phyloP scores from a whole-genome alignment of 257 asterid genomes.

The Avicennia marina region DNA sequence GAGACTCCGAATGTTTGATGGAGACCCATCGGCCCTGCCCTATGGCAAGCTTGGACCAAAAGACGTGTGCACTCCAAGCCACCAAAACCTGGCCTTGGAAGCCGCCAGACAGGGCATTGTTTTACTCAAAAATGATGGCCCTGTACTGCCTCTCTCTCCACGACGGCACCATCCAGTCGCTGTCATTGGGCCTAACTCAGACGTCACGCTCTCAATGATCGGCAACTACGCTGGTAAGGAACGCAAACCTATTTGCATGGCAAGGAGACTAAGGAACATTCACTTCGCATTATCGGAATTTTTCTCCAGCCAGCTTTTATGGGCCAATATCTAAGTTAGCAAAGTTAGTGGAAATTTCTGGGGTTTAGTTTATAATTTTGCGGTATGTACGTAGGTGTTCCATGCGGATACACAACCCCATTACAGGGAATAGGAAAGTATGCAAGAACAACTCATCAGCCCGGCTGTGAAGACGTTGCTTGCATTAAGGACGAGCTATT shows the following conservation, averaged over 20 bases:
- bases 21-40: conserved; percentile 39
- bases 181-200: conserved; percentile 21
- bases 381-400: no score
- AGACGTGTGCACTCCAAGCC: conserved; percentile 53
- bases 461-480: conserved; percentile 51
- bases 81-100: conserved; percentile 61
- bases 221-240: neutral
- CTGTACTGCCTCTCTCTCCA: conserved; percentile 57
- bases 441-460: conserved; percentile 46
- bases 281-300: no score
- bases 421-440: conserved; percentile 55
- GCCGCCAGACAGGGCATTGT: conserved; percentile 83
- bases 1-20: conserved; percentile 73
- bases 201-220: neutral
- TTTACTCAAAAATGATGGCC: conserved; percentile 56
- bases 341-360: no score
- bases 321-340: no score
- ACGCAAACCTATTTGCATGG: no score
- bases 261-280: no score
- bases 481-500: conserved; percentile 48
- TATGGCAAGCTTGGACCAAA: conserved; percentile 53
- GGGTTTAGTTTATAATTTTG: no score
- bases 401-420: conserved; percentile 67
- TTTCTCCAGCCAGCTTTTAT: no score
- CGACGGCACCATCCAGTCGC: conserved; percentile 40